Conservation (phyloP, 768 basidiomycete genomes). For the Lyophyllum decastes region DNA sequence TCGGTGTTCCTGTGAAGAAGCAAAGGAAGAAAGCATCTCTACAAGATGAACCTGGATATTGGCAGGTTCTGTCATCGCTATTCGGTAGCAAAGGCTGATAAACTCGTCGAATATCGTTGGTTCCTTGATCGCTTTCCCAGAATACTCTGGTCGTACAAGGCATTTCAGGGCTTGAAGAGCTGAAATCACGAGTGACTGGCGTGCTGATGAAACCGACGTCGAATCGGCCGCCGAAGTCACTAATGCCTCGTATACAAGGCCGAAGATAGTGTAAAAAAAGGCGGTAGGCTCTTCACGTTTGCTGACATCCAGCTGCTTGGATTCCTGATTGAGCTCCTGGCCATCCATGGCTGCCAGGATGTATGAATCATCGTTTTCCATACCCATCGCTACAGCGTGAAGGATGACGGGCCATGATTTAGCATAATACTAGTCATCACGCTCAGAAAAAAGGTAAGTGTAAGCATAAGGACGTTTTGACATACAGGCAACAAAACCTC, state of each 20-base stretch:
- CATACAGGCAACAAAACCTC: slow-evolving; percentile 90
- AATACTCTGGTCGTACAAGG: slow-evolving; percentile 78
- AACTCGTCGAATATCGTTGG: slow-evolving; percentile 89
- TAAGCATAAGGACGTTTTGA: slow-evolving; percentile 8
- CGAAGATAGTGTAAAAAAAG: slow-evolving; percentile 89
- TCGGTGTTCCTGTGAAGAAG: slow-evolving; percentile 37
- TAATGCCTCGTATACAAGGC: slow-evolving; percentile 90
- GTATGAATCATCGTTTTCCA: slow-evolving; percentile 68
- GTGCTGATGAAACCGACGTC: slow-evolving; percentile 39
- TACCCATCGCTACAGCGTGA: slow-evolving; percentile 80
- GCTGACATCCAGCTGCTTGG: slow-evolving; percentile 22
- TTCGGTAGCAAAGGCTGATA: slow-evolving; percentile 81
- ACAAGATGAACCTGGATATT: slow-evolving; percentile 70
- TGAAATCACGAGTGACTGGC: slow-evolving; percentile 53
- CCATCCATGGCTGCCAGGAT: slow-evolving; percentile 86
- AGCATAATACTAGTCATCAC: slow-evolving; percentile 72
- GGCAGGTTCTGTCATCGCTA: slow-evolving; percentile 85
- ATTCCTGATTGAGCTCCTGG: slow-evolving; percentile 39
- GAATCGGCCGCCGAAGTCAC: slow-evolving; percentile 65
- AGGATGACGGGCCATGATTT: slow-evolving; percentile 82
- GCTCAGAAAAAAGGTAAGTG: not conserved
- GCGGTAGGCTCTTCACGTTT: slow-evolving; percentile 64
- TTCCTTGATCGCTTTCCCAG: slow-evolving; percentile 80
- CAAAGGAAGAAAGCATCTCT: slow-evolving; percentile 65
- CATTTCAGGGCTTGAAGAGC: slow-evolving; percentile 76